Conservation (phyloP, 2,329 filamentous ascomycete genomes). For the Microcyclospora tardicrescens region DNA sequence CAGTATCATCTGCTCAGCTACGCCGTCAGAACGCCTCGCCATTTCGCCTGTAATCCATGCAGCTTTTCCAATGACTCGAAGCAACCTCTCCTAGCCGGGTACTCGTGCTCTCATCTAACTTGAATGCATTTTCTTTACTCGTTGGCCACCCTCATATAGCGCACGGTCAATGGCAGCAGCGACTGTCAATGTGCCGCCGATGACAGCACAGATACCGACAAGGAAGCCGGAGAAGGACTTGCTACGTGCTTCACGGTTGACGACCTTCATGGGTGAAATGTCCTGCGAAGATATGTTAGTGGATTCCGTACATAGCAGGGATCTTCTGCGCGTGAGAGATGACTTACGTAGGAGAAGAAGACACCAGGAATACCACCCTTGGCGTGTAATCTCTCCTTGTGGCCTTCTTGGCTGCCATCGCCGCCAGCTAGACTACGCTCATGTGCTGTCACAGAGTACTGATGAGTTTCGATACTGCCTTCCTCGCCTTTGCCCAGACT, state of each 20-base stretch:
- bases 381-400: conserved; percentile 83
- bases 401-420: conserved; percentile 71
- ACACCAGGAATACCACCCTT: conserved; percentile 88
- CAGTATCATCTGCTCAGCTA: no score
- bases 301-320: conserved; percentile 49
- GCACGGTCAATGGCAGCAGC: conserved; percentile 86
- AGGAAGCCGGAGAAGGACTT: conserved; percentile 90
- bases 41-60: not conserved
- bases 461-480: conserved; percentile 90
- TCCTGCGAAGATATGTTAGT: conserved; percentile 35
- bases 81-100: not conserved
- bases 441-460: conserved; percentile 96
- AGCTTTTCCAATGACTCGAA: not conserved
- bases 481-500: conserved; percentile 48
- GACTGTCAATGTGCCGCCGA: conserved; percentile 90
- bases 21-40: not conserved
- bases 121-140: conserved; percentile 74
- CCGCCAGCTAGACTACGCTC: conserved; percentile 78
- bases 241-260: conserved; percentile 81
- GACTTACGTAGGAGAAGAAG: conserved; percentile 91
- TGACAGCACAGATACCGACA: conserved; percentile 84
- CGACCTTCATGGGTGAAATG: conserved; percentile 98
- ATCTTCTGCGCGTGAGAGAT: conserved; percentile 6
- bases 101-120: conserved; percentile 25
- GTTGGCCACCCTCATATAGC: conserved; percentile 73